phyloP scores from a whole-genome alignment of 257 asterid genomes.

The Paraleonurus japonicus region DNA sequence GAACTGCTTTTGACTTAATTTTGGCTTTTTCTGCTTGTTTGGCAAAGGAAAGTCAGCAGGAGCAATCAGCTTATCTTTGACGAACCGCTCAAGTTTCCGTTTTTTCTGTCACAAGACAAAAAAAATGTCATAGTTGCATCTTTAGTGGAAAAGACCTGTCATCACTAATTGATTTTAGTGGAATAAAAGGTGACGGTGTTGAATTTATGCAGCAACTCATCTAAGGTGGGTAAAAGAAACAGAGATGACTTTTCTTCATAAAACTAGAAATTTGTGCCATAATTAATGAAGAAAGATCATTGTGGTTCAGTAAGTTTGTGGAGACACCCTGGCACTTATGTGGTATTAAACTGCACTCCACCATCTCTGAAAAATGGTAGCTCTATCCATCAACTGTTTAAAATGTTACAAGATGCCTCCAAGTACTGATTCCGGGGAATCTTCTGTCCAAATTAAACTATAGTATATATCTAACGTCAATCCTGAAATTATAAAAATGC shows the following conservation, averaged over 20 bases:
- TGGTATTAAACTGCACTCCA: neutral
- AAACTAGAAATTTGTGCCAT: neutral
- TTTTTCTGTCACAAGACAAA: slow-evolving; percentile 51
- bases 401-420: neutral
- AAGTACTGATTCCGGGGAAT: neutral
- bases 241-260: neutral
- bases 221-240: slow-evolving; percentile 8
- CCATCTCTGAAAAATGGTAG: neutral
- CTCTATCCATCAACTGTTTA: neutral
- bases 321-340: neutral
- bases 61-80: slow-evolving; percentile 45
- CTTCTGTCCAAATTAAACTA: neutral
- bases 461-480: neutral
- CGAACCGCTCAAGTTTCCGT: slow-evolving; percentile 59
- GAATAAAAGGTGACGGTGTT: slow-evolving; percentile 1
- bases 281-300: neutral
- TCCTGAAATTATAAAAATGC: neutral
- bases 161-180: neutral
- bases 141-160: neutral
- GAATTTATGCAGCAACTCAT: neutral
- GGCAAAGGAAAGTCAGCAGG: slow-evolving; percentile 35
- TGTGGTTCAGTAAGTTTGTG: neutral
- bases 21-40: slow-evolving; percentile 36
- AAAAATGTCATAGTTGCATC: neutral
- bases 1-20: slow-evolving; percentile 38